Conservation (phyloP, 805 yeast species). For the Cyberlindnera xylosilytica region DNA sequence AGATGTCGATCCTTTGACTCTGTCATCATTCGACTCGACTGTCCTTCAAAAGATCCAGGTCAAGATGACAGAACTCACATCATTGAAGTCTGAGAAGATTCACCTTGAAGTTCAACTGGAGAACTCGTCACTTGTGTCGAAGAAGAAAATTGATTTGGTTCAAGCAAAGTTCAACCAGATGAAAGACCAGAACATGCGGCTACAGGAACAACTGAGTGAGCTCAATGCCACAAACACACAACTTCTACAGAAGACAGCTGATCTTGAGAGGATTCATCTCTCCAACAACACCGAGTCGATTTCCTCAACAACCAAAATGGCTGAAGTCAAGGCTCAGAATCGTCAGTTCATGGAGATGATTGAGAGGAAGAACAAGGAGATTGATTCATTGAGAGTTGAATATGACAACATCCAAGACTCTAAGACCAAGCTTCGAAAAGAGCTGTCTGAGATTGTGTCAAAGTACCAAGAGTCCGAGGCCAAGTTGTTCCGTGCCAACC, state of each 20-base stretch:
- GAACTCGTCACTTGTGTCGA: constrained; percentile 34
- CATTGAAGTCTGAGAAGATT: constrained; percentile 36
- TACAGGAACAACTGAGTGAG: constrained; percentile 21
- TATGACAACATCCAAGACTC: constrained; percentile 33
- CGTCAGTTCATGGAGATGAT: constrained; percentile 33
- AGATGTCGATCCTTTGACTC: constrained; percentile 25
- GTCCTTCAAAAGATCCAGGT: constrained; percentile 28
- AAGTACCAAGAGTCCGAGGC: constrained; percentile 21
- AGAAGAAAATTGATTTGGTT: constrained; percentile 32
- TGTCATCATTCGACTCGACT: constrained; percentile 22
- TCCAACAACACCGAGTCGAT: constrained; percentile 8
- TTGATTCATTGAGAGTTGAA: constrained; percentile 36
- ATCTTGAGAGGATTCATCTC: constrained; percentile 15
- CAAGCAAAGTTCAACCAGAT: constrained; percentile 28
- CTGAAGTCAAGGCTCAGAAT: constrained; percentile 26
- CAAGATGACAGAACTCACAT: constrained; percentile 33
- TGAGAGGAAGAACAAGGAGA: constrained; percentile 35
- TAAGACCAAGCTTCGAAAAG: constrained; percentile 37
- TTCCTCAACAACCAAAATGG: constrained; percentile 13
- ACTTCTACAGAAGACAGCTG: constrained; percentile 15
- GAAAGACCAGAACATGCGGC: constrained; percentile 22
- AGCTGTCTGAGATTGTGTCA: not conserved
- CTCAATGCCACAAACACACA: constrained; percentile 25
- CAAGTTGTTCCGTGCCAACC: constrained; percentile 27
- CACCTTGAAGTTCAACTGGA: constrained; percentile 38